Percentiles rank a stretch among this genome's conserved stretches.
Evolutionary conservation across 306 rosid species (phyloP).

Genomic region (Cicer judaicum): DNA sequence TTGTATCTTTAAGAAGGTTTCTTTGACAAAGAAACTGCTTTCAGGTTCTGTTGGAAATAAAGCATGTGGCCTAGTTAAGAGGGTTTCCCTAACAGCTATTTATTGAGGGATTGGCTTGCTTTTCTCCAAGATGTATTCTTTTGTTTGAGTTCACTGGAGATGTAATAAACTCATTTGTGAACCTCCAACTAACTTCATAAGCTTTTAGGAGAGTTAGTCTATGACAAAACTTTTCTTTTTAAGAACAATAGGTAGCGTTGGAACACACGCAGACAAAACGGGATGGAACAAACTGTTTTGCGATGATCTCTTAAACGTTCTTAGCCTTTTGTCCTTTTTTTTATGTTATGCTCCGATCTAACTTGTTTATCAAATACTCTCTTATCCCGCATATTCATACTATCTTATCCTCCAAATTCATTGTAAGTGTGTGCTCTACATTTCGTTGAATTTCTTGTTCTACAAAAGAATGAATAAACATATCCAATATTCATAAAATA

Average conservation of each 20-base stretch:
- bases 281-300: background rate
- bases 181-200: background rate
- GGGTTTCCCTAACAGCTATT: background rate
- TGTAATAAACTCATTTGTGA: background rate
- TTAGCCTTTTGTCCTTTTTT: background rate
- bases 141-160: background rate
- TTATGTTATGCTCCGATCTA: background rate
- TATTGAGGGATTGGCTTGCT: background rate
- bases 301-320: background rate
- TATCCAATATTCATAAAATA: background rate
- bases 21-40: constrained; percentile 2
- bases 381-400: background rate
- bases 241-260: background rate
- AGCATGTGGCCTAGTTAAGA: background rate
- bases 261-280: background rate
- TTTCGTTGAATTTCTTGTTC: constrained; percentile 17
- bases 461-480: background rate
- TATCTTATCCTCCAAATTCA: constrained; percentile 3
- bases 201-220: constrained; percentile 9
- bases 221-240: background rate
- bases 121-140: background rate
- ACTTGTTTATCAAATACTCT: background rate
- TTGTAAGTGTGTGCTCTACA: background rate
- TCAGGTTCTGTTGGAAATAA: background rate
- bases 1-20: background rate